Evolutionary conservation across 2,329 filamentous ascomycete genomes (phyloP).

Genomic region (Botryotinia calthae): DNA sequence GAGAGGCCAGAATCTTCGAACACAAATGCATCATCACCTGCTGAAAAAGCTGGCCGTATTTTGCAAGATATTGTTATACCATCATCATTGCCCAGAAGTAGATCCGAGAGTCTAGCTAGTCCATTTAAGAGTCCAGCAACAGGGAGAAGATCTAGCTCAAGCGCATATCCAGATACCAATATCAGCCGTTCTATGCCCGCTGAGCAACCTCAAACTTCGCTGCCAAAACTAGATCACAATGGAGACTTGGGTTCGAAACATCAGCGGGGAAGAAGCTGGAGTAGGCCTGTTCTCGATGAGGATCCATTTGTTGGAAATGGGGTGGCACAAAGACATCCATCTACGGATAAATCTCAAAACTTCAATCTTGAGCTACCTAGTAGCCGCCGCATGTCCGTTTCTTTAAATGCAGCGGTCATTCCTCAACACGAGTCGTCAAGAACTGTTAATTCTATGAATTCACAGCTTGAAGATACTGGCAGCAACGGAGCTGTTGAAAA

Average conservation of each 20-base stretch:
- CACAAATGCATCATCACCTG: conserved; percentile 32
- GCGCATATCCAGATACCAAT: conserved; percentile 25
- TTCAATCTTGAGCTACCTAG: conserved; percentile 13
- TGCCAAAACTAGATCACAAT: conserved; percentile 29
- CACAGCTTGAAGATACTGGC: not conserved
- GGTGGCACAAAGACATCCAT: not conserved
- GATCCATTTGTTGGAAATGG: conserved; percentile 32
- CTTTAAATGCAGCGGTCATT: not conserved
- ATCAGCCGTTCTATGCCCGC: not conserved
- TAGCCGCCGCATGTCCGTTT: conserved; percentile 15
- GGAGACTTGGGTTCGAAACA: conserved; percentile 25
- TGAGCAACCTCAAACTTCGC: conserved; percentile 24
- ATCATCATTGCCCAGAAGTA: conserved; percentile 34
- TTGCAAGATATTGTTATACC: conserved; percentile 38
- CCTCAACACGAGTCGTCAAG: conserved; percentile 11
- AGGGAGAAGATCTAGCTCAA: conserved; percentile 32
- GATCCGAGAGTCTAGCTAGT: conserved; percentile 38
- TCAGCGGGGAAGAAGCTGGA: conserved; percentile 22
- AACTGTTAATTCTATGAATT: not conserved
- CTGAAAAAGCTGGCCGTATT: conserved; percentile 37
- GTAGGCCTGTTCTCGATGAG: conserved; percentile 26
- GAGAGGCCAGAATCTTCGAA: conserved; percentile 16
- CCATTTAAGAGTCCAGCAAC: conserved; percentile 38
- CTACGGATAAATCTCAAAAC: conserved; percentile 12
- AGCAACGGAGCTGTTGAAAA: not conserved